phyloP scores from a whole-genome alignment of 441 rosid genomes.

The Syzygium syzygioides region DNA sequence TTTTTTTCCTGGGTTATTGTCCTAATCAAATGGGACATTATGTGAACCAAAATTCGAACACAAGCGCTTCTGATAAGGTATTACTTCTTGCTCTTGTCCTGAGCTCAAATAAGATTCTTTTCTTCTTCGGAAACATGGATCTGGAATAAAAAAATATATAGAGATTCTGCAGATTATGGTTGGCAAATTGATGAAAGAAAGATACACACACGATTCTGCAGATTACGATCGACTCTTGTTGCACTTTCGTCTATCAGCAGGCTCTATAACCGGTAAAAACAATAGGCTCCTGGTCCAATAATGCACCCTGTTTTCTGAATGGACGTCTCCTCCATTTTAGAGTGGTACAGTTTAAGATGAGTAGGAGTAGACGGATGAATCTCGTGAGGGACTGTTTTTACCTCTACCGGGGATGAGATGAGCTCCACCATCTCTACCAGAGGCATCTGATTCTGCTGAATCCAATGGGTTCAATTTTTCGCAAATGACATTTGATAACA shows the following conservation, averaged over 20 bases:
- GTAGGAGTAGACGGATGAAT: neutral
- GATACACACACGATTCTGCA: neutral
- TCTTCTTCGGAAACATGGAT: neutral
- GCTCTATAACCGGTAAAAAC: neutral
- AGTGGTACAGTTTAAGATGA: neutral
- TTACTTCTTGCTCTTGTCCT: neutral
- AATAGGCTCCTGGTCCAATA: neutral
- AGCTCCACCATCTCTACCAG: neutral
- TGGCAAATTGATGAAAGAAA: neutral
- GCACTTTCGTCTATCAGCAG: neutral
- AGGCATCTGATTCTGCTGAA: neutral
- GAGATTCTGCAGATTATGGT: neutral
- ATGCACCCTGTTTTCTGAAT: neutral
- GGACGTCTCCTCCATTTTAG: neutral
- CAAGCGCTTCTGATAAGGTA: neutral
- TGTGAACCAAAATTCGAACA: neutral
- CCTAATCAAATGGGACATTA: neutral
- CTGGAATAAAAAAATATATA: neutral
- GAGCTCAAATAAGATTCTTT: neutral
- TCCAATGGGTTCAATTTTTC: neutral
- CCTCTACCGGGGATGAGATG: neutral
- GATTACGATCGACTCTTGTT: neutral
- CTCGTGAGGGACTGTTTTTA: accelerated
- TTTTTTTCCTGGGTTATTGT: neutral
- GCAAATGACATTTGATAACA: neutral